Conservation (phyloP, 140 eudicot genomes). For the Stevia rebaudiana region DNA sequence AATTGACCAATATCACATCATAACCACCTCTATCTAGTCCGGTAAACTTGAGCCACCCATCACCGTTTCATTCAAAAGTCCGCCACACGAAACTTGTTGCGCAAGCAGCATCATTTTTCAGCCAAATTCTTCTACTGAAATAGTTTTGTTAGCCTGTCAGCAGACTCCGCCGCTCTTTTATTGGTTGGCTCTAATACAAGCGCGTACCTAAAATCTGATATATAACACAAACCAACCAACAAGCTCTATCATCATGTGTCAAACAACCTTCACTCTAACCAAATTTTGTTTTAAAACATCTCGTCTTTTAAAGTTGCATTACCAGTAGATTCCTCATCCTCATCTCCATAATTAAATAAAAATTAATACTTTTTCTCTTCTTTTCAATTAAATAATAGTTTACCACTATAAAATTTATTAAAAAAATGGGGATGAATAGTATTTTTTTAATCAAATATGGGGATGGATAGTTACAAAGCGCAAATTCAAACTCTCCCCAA, state of each 20-base stretch:
- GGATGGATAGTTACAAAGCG: not conserved
- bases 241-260: not conserved
- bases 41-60: constrained; percentile 12
- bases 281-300: not conserved
- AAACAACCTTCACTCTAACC: not conserved
- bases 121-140: constrained; percentile 40
- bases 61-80: constrained; percentile 5
- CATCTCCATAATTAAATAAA: too few species aligned
- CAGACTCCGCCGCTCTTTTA: constrained; percentile 65
- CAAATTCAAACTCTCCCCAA: not conserved
- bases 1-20: constrained; percentile 29
- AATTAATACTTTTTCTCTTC: too few species aligned
- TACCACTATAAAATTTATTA: not conserved
- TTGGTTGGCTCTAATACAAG: constrained; percentile 94
- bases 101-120: not conserved
- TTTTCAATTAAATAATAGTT: too few species aligned
- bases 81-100: not conserved
- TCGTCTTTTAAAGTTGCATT: not conserved
- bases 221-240: not conserved
- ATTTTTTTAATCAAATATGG: not conserved
- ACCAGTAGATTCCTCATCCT: too few species aligned
- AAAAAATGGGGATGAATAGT: not conserved
- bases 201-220: constrained; percentile 78
- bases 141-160: constrained; percentile 50
- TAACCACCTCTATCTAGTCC: constrained; percentile 1